phyloP scores from a whole-genome alignment of 805 yeast species.

The Isabelozyma pseudorhagii region DNA sequence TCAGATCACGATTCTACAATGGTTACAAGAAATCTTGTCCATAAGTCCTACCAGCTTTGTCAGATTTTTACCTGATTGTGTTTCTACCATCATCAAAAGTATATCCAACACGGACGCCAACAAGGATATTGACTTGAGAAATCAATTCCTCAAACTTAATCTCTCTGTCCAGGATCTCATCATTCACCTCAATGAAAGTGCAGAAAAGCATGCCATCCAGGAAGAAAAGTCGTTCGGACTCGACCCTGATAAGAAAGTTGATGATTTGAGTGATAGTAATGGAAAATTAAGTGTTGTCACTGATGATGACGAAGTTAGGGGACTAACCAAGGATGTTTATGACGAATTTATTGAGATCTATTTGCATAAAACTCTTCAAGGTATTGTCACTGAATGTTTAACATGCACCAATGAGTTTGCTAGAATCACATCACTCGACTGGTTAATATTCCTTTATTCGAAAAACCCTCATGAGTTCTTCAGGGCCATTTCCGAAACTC shows the following conservation, averaged over 20 bases:
- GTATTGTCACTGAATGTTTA: conserved; percentile 61
- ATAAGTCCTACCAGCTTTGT: conserved; percentile 75
- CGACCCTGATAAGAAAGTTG: background rate
- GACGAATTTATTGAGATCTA: conserved; percentile 41
- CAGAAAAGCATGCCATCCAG: background rate
- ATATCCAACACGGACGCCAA: conserved; percentile 33
- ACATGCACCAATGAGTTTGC: conserved; percentile 63
- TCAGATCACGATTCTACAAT: conserved; percentile 72
- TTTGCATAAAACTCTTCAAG: conserved; percentile 55
- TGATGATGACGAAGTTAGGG: conserved; percentile 43
- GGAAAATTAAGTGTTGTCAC: background rate
- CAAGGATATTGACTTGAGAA: conserved; percentile 34
- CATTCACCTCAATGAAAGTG: conserved; percentile 23
- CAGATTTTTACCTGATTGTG: conserved; percentile 68
- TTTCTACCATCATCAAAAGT: conserved; percentile 58
- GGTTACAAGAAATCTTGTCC: conserved; percentile 74
- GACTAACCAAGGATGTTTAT: conserved; percentile 36
- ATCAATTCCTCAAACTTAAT: conserved; percentile 33
- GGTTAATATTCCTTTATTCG: conserved; percentile 80
- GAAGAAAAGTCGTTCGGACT: background rate
- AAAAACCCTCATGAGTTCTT: conserved; percentile 46
- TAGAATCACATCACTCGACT: conserved; percentile 78
- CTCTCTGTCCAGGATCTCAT: conserved; percentile 30
- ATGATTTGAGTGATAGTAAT: background rate
- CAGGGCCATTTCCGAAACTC: conserved; percentile 13